Evolutionary conservation across 1,139 yeast genomes (phyloP).

Genomic region (Geotrichum australiense): DNA sequence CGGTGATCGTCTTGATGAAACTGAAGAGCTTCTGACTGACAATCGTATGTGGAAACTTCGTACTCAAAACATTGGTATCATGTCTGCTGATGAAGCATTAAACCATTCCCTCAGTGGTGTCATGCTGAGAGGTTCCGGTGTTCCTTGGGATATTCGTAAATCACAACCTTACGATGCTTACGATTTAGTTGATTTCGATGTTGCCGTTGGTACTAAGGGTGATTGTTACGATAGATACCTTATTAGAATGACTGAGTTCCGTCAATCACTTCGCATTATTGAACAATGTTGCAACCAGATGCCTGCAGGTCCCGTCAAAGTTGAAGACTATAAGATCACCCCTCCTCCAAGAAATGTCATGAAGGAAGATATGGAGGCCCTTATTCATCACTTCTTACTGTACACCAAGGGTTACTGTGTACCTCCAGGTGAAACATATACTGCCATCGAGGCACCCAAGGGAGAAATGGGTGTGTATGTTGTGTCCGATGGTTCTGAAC

Average conservation of each 20-base stretch:
- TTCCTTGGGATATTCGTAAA: constrained; percentile 81
- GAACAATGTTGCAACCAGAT: constrained; percentile 86
- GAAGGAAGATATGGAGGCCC: constrained; percentile 93
- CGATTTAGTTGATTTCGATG: constrained; percentile 76
- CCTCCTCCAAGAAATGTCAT: constrained; percentile 77
- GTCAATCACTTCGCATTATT: constrained; percentile 83
- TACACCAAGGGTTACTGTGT: constrained; percentile 87
- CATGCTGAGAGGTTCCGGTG: constrained; percentile 87
- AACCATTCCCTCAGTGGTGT: constrained; percentile 78
- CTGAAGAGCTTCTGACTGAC: constrained; percentile 82
- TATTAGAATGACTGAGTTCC: constrained; percentile 84
- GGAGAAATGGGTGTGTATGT: constrained; percentile 93
- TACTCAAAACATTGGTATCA: constrained; percentile 72
- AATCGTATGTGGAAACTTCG: constrained; percentile 92
- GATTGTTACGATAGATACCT: constrained; percentile 89
- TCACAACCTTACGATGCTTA: constrained; percentile 89
- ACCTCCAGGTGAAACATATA: constrained; percentile 87
- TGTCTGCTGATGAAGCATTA: constrained; percentile 81
- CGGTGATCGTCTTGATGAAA: constrained; percentile 87
- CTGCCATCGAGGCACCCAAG: constrained; percentile 91
- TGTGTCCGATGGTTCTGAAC: constrained; percentile 82
- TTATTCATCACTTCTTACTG: constrained; percentile 81
- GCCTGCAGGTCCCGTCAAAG: constrained; percentile 91
- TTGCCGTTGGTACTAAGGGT: constrained; percentile 81
- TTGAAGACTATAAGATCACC: constrained; percentile 77